Evolutionary conservation across 2,329 filamentous ascomycete genomes (phyloP), one percentile per base, ranked within the genome.

Genomic region (Fusarium brachygibbosum): DNA sequence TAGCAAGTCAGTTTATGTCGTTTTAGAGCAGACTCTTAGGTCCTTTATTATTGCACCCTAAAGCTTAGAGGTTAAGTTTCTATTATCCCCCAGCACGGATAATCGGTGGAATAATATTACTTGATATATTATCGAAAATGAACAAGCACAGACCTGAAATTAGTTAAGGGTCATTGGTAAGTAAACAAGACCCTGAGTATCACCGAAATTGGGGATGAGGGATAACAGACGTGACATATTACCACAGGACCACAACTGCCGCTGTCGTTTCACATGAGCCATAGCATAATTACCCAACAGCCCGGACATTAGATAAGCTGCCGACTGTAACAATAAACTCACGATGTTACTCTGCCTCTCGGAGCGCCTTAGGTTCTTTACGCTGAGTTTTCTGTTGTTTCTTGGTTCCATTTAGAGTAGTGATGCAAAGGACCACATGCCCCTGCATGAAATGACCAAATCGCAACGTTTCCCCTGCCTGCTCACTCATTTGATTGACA

Each of bases 391-490:
- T 61, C 19, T 29, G 58, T 56, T 58, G 61, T 58, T 63, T 58
- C 44, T 64, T 59, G 44, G 45, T 37, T 44, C 34, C 44, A 35
- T 66, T 58, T 50, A 52, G 44, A 70, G 58, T 51, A 55, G 52
- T n/a, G 45, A 68, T 45, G 53, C 55, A 55, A 62, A 51, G 51
- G 40, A 28, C 58, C 55, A 57, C 58, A 44, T 58, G 52, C 68
- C 63, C 68, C 68, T 71, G 68, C 68, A 71, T 70, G 37, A 71
- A 54, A 71, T 66, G 53, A 70, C 42, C 50, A 55, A 28, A 63
- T 64, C 44, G 38, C 44, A 53, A 46, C 44, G 37, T 52, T 41
- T 49, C 49, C 66, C 49, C 44, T 58, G 38, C 19, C 44, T 61
- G 41, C 49, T 63, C 38, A 42, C 42, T 50, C 42, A 31, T 50